Evolutionary conservation across 192 early-diverging fungal genomes (phyloP).

Genomic region (Coemansia sp.): DNA sequence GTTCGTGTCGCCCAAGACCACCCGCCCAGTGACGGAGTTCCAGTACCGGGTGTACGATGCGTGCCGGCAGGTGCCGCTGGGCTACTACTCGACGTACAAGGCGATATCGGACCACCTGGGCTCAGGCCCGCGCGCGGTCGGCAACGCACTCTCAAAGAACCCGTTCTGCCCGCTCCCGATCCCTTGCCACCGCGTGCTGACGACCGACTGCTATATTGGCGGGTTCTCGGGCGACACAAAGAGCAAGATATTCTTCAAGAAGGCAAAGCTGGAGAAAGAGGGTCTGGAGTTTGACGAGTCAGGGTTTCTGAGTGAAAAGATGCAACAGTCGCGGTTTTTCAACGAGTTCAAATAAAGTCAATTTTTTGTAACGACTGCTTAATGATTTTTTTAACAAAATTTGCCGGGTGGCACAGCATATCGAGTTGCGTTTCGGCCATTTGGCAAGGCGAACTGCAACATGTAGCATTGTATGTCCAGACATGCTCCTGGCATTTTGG

Average conservation of each 20-base stretch:
- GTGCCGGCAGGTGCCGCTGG: conserved; percentile 62
- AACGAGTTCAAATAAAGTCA: conserved; percentile 39
- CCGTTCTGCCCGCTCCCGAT: conserved; percentile 69
- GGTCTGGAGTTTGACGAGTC: conserved; percentile 61
- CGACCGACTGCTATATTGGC: conserved; percentile 62
- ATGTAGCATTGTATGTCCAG: too few species aligned
- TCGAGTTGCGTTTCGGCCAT: too few species aligned
- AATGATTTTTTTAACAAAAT: background rate
- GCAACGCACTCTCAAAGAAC: conserved; percentile 64
- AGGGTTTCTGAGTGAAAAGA: conserved; percentile 39
- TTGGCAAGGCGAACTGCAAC: too few species aligned
- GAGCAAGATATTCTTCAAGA: conserved; percentile 63
- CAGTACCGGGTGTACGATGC: conserved; percentile 73
- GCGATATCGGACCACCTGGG: conserved; percentile 59
- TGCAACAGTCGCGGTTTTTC: conserved; percentile 54
- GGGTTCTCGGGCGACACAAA: conserved; percentile 66
- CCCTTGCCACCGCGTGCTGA: conserved; percentile 70
- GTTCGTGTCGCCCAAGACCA: conserved; percentile 58
- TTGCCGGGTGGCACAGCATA: too few species aligned
- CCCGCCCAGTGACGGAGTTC: conserved; percentile 62
- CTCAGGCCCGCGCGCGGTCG: conserved; percentile 65
- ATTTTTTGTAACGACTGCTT: background rate
- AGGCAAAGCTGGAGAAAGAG: conserved; percentile 64
- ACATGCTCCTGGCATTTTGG: too few species aligned
- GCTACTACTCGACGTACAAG: conserved; percentile 68